phyloP scores from a whole-genome alignment of 2,329 filamentous ascomycete species.

The Drechslera avenae region DNA sequence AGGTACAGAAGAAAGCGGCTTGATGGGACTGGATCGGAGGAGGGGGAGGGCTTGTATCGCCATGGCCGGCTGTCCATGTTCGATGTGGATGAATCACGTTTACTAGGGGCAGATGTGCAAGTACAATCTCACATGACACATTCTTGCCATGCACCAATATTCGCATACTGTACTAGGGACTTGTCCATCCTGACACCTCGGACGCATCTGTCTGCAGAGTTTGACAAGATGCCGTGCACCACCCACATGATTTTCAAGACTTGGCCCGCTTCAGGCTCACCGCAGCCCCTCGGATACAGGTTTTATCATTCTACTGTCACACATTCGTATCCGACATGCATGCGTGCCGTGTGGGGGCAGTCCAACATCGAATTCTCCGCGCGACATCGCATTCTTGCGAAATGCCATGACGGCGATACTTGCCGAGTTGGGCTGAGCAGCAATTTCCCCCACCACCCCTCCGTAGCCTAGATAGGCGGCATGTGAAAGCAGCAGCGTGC shows the following conservation, averaged over 20 bases:
- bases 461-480: not conserved
- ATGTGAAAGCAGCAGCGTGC: constrained; percentile 1
- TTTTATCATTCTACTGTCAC: too few species aligned
- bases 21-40: not conserved
- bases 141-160: not conserved
- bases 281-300: not conserved
- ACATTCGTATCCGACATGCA: too few species aligned
- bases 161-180: too few species aligned
- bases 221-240: too few species aligned
- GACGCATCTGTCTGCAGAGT: too few species aligned
- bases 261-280: too few species aligned
- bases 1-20: constrained; percentile 14
- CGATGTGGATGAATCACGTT: not conserved
- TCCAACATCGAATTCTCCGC: constrained; percentile 14
- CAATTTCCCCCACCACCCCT: constrained; percentile 3
- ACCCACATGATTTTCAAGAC: too few species aligned
- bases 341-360: constrained; percentile 1
- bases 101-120: too few species aligned
- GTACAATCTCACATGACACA: not conserved
- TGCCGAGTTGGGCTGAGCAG: constrained; percentile 2
- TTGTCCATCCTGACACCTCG: not conserved
- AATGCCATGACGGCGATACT: constrained; percentile 13
- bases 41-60: too few species aligned
- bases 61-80: not conserved
- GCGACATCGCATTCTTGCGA: constrained; percentile 13